Percentiles rank a stretch among this genome's conserved stretches.
Conservation (phyloP, 192 early-diverging fungal genomes). For the Geranomyces variabilis region DNA sequence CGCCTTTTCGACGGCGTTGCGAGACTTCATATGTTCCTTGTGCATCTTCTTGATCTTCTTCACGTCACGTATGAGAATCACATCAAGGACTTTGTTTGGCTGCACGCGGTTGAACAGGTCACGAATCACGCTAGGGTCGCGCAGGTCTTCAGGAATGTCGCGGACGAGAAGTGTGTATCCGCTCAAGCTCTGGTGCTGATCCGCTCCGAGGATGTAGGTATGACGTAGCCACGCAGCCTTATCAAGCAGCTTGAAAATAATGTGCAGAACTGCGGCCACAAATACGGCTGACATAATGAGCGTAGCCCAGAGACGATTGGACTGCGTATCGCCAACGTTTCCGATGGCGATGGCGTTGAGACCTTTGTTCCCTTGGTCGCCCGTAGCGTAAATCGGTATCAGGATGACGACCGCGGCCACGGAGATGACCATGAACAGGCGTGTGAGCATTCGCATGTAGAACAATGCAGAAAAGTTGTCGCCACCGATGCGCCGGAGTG, state of each 20-base stretch:
- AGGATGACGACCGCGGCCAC: constrained; percentile 14
- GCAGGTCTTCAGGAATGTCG: constrained; percentile 30
- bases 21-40: constrained; percentile 21
- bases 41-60: constrained; percentile 17
- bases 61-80: constrained; percentile 24
- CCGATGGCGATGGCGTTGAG: constrained; percentile 23
- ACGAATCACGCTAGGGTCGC: constrained; percentile 14
- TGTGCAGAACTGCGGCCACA: constrained; percentile 11
- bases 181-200: constrained; percentile 2
- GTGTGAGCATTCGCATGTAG: constrained; percentile 20
- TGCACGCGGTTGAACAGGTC: constrained; percentile 29
- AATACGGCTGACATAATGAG: constrained; percentile 16
- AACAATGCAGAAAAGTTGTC: constrained; percentile 27
- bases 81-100: constrained; percentile 30
- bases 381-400: constrained; percentile 27
- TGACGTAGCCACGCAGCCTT: constrained; percentile 29
- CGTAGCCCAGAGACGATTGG: constrained; percentile 18
- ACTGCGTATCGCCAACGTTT: constrained; percentile 26
- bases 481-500: constrained; percentile 12
- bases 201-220: constrained; percentile 8
- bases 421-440: constrained; percentile 18
- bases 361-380: constrained; percentile 5
- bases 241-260: constrained; percentile 14
- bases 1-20: constrained; percentile 30
- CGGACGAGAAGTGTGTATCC: constrained; percentile 35